Evolutionary conservation across 768 basidiomycete species (phyloP).

Genomic region (Serendipita indica): DNA sequence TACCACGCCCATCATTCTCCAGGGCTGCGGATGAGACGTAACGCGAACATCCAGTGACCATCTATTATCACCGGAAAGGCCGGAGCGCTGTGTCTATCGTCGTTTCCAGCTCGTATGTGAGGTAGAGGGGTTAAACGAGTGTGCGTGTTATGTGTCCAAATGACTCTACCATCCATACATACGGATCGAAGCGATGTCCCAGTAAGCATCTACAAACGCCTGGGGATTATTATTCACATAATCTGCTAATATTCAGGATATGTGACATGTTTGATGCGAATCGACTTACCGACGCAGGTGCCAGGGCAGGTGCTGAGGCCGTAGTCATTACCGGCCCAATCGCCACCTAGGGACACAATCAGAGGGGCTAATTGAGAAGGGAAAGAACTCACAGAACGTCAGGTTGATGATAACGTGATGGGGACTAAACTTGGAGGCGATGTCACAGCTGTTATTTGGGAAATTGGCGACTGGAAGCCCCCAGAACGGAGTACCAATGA

Average conservation of each 20-base stretch:
- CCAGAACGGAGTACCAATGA: slow-evolving; percentile 11
- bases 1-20: no score
- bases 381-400: slow-evolving; percentile 14
- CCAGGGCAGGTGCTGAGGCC: slow-evolving; percentile 12
- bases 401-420: slow-evolving; percentile 17
- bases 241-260: slow-evolving; percentile 2
- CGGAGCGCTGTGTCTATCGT: no score
- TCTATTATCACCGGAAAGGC: no score
- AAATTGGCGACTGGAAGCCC: slow-evolving; percentile 15
- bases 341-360: neutral
- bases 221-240: slow-evolving; percentile 18
- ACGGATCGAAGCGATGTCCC: slow-evolving; percentile 16
- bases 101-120: no score
- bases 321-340: slow-evolving; percentile 13
- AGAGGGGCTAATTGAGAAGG: neutral
- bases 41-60: no score
- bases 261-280: neutral
- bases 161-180: slow-evolving; percentile 14
- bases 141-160: no score
- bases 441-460: slow-evolving; percentile 14
- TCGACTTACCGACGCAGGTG: slow-evolving; percentile 14
- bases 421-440: slow-evolving; percentile 13
- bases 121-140: no score
- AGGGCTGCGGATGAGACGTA: no score
- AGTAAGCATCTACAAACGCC: slow-evolving; percentile 17